phyloP scores from a whole-genome alignment of 2,329 filamentous ascomycete species.

The Hysterium pulicare region DNA sequence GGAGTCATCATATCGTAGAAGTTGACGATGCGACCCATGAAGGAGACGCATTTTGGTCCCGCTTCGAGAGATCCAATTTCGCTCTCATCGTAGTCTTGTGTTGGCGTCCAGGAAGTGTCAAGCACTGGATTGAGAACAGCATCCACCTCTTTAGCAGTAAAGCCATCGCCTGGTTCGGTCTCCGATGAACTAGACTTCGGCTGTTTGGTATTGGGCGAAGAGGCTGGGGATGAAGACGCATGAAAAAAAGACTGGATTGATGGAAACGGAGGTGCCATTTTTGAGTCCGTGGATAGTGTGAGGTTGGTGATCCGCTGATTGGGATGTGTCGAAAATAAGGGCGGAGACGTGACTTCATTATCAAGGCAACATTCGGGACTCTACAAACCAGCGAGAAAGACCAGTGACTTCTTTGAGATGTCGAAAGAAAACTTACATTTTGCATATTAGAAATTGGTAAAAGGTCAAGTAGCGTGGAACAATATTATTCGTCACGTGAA shows the following conservation, averaged over 20 bases:
- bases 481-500: too few relatives aligned
- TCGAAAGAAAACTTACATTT: too few relatives aligned
- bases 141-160: constrained; percentile 49
- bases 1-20: constrained; percentile 45
- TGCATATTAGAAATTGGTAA: too few relatives aligned
- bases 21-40: constrained; percentile 57
- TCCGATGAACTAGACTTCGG: constrained; percentile 3
- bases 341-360: too few relatives aligned
- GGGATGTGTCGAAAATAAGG: too few relatives aligned
- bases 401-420: too few relatives aligned
- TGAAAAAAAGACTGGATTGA: constrained; percentile 47
- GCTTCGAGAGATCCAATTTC: constrained; percentile 48
- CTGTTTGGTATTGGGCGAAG: constrained; percentile 15
- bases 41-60: constrained; percentile 50
- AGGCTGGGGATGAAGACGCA: constrained; percentile 14
- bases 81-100: constrained; percentile 46
- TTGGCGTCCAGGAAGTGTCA: constrained; percentile 40
- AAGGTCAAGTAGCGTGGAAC: too few relatives aligned
- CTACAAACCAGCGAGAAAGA: too few relatives aligned
- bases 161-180: constrained; percentile 47
- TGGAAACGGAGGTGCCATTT: constrained; percentile 32
- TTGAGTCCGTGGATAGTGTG: background rate
- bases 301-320: too few relatives aligned
- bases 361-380: too few relatives aligned
- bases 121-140: constrained; percentile 36